Base-by-base conservation (phyloP, 768 basidiomycete species). In the Phylloporus scabripes region DNA sequence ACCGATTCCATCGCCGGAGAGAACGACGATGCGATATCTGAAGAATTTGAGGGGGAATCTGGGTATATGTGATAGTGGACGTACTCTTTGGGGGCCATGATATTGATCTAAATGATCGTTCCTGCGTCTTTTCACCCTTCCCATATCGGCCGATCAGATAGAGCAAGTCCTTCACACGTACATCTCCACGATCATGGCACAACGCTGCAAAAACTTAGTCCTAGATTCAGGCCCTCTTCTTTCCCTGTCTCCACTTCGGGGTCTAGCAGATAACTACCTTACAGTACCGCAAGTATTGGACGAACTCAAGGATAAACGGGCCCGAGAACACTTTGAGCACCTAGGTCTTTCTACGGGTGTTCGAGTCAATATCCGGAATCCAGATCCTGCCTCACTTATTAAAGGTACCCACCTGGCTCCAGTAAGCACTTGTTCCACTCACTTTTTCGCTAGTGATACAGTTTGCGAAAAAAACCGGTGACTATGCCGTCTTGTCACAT, bases 1-100 rank as follows among this genome's bases (percentile, higher is more conserved):
- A 92, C 94, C 95, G 60, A 99, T 98, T 52, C 96, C 96, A 70
- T 99, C 96, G 45, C 96, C 96, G n/a, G 86, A 84, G 37, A 99
- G 82, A 46, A 94, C 79, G 31, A 83, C 88, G 64, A 99, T 81
- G 54, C 84, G 85, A 70, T 88, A 96, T 46, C 93, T 94, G 6
- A 29, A 24, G 12, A 21, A 18, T 5, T 29, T 39, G 18, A 58
- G 48, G 56, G 40, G 20, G 17, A 50, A 45, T 23, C 34, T 45
- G 57, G 45, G 43, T 7, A 36, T 37, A 32, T 23, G 20, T 9
- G 24, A n/a, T 18, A 53, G 70, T 46, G 49, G 2, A 40, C 64
- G 44, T 42, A 80, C 80, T 73, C 69, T 72, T 71, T 76, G 17
- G 63, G 58, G 32, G 75, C 56, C 75, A 79, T 38, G 18, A 5